Evolutionary conservation across 23 red algal genomes (phyloP).

Genomic region (Agarophyton chilense): DNA sequence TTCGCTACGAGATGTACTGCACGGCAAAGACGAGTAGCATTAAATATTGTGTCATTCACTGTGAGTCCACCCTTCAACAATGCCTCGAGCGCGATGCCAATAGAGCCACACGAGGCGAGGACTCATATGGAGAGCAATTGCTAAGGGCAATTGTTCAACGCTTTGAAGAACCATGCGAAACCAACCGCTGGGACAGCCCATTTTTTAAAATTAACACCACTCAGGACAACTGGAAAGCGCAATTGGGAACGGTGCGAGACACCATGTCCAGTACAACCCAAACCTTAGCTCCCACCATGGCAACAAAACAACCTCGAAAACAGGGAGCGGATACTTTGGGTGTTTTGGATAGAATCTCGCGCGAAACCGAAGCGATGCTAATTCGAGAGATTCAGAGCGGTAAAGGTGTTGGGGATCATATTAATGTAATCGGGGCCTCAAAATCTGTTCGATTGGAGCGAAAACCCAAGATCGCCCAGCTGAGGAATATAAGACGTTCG

Average conservation of each 20-base stretch:
- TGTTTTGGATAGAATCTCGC: conserved; percentile 41
- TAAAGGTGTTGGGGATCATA: conserved; percentile 33
- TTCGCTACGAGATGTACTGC: conserved; percentile 95
- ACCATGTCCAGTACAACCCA: not conserved
- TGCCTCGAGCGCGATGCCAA: conserved; percentile 35
- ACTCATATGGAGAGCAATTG: conserved; percentile 39
- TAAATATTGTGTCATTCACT: conserved; percentile 47
- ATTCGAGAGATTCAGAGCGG: conserved; percentile 20
- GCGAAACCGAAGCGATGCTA: conserved; percentile 30
- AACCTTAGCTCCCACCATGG: conserved; percentile 32
- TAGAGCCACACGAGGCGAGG: conserved; percentile 8
- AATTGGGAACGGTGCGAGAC: not conserved
- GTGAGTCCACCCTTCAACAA: not conserved
- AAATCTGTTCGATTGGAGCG: conserved; percentile 33
- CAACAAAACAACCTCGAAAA: conserved; percentile 22
- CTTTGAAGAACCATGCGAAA: conserved; percentile 42
- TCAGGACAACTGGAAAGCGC: conserved; percentile 1
- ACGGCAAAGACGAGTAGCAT: conserved; percentile 67
- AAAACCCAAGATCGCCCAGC: conserved; percentile 37
- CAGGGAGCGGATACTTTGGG: conserved; percentile 45
- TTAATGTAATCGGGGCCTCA: conserved; percentile 19
- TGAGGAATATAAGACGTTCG: conserved; percentile 37
- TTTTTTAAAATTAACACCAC: conserved; percentile 7
- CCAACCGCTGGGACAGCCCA: conserved; percentile 47
- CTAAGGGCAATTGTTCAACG: conserved; percentile 35